Evolutionary conservation across 306 rosid genomes (phyloP), one percentile per base, ranked within the genome.

Genomic region (Rosa multiflora): DNA sequence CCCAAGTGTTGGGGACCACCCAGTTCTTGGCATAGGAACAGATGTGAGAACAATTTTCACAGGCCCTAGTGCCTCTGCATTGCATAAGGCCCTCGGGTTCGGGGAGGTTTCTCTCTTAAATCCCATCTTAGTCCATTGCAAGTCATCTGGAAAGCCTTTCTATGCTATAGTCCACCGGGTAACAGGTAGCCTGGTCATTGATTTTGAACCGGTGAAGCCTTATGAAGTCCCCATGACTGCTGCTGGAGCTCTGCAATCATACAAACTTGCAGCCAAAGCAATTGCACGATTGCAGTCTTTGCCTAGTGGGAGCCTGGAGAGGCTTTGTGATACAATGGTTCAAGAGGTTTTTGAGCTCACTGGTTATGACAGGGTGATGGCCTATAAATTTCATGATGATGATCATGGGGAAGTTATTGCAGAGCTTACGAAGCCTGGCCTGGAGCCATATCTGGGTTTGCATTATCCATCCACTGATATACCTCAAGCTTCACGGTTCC

Each of bases 361-460:
- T 1, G 99, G 98, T 46, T 95, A 95, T 85, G 99, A 95, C 84
- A 88, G 99, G 92, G 99, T 95, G 80, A 95, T 95, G 99, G 97
- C 92, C 72, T 95, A 95, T 89, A 95, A 95, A 78, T 95, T 95
- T 82, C 99, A 95, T 40, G 99, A 95, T 70, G 99, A 95, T 79
- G 98, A 91, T 76, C 99, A 92, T 3, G 99, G 99, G 47, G 99
- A 95, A 81, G 99, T 95, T 83, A 83, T 95, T 43, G 76, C 99
- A 53, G 99, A 95, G 89, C 77, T 85, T 37, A 76, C 91, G 80
- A 95, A 92, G 88, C 90, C 98, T 1, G 96, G 92, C 51, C 81
- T 91, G 73, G 97, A 92, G 82, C 92, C 98, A 46, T 95, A 95
- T 85, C 80, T 95, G 42, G 99, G 98, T 43, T 85, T 95, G 87